phyloP scores from a whole-genome alignment of 2,329 filamentous ascomycete genomes.

The Apiospora kogelbergensis region DNA sequence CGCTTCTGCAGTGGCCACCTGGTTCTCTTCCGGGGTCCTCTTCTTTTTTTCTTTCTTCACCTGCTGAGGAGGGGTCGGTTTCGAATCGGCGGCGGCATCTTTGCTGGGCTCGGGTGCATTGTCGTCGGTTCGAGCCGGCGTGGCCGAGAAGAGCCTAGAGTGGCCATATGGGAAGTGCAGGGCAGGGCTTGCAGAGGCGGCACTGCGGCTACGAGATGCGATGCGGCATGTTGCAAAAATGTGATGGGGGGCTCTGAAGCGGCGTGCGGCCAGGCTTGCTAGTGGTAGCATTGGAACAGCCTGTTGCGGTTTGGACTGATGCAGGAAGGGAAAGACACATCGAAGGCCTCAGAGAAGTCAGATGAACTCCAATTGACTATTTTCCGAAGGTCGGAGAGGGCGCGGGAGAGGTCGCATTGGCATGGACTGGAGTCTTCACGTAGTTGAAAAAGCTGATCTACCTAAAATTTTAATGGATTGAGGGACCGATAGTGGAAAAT shows the following conservation, averaged over 20 bases:
- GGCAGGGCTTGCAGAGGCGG: neutral
- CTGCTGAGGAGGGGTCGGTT: slow-evolving; percentile 16
- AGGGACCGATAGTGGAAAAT: neutral
- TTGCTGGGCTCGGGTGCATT: neutral
- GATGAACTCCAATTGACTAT: neutral
- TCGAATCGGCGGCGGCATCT: neutral
- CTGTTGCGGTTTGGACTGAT: slow-evolving; percentile 1
- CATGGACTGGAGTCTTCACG: neutral
- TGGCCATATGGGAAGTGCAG: neutral
- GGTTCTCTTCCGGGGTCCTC: slow-evolving; percentile 7
- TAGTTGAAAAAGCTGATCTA: neutral
- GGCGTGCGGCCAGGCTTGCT: slow-evolving; percentile 26
- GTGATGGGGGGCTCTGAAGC: slow-evolving; percentile 27
- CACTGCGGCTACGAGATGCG: slow-evolving; percentile 8
- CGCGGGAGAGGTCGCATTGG: neutral
- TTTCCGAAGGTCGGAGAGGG: neutral
- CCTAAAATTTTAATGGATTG: slow-evolving; percentile 2
- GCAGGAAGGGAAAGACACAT: neutral
- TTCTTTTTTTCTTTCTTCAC: slow-evolving; percentile 20
- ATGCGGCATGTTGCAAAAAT: slow-evolving; percentile 29
- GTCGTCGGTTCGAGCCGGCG: slow-evolving; percentile 13
- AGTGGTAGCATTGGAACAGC: slow-evolving; percentile 35
- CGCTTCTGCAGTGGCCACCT: slow-evolving; percentile 21
- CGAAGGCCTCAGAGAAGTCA: neutral
- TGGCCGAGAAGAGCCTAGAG: slow-evolving; percentile 4